Percentiles rank a stretch among this genome's conserved stretches.
Conservation (phyloP, 2,329 filamentous ascomycete genomes). For the Tothia fuscella region DNA sequence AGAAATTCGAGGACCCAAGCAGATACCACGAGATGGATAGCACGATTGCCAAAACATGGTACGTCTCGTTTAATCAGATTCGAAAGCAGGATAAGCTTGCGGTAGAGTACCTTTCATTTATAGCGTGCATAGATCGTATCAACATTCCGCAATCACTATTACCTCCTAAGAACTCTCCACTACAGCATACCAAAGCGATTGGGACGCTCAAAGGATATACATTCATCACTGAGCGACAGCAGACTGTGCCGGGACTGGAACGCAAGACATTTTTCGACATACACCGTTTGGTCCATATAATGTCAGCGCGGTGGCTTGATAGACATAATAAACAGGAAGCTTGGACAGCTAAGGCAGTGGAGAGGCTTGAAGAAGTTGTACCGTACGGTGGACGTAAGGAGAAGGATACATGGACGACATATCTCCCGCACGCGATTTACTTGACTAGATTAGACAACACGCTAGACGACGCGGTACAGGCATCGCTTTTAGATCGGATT, state of each 20-base stretch:
- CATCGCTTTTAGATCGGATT: not conserved
- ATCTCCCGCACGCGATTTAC: slow-evolving; percentile 10
- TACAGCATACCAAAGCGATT: slow-evolving; percentile 9
- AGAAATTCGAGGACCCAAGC: slow-evolving; percentile 8
- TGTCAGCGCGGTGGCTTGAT: not conserved
- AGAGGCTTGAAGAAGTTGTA: not conserved
- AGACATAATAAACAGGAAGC: slow-evolving; percentile 11
- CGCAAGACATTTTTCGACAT: slow-evolving; percentile 13
- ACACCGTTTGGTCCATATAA: slow-evolving; percentile 15
- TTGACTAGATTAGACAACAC: not conserved
- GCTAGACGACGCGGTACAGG: not conserved
- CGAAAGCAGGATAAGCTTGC: slow-evolving; percentile 10
- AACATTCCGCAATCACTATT: slow-evolving; percentile 15
- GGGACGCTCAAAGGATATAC: slow-evolving; percentile 15
- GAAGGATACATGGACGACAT: slow-evolving; percentile 1
- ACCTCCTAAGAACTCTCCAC: slow-evolving; percentile 10
- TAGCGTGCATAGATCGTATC: slow-evolving; percentile 16
- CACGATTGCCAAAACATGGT: slow-evolving; percentile 16
- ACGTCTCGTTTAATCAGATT: slow-evolving; percentile 15
- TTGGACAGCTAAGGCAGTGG: slow-evolving; percentile 10
- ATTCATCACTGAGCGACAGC: slow-evolving; percentile 12
- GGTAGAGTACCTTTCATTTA: slow-evolving; percentile 14
- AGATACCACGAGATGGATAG: slow-evolving; percentile 5
- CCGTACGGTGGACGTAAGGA: too few species aligned
- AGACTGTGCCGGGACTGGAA: not conserved